Conservation (phyloP, 1,139 yeast species). For the Candida gigantensis region DNA sequence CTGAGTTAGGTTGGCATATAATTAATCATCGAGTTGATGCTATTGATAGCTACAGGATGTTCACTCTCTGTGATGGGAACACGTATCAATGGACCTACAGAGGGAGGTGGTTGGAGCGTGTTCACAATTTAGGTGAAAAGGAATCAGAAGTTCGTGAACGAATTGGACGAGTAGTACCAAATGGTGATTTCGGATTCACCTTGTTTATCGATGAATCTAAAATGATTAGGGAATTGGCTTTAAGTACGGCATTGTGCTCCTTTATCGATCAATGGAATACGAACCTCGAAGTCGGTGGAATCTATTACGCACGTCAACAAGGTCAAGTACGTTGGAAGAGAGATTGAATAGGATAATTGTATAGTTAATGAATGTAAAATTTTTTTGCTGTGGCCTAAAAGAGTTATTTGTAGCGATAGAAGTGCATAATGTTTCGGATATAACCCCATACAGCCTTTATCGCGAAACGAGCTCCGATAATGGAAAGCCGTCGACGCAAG, state of each 20-base stretch:
- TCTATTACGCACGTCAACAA: slow-evolving; percentile 55
- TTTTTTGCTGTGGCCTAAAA: too few species aligned
- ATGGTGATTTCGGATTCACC: slow-evolving; percentile 54
- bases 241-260: slow-evolving; percentile 59
- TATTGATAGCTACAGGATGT: slow-evolving; percentile 57
- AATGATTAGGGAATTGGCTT: slow-evolving; percentile 55
- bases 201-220: slow-evolving; percentile 53
- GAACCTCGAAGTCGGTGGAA: slow-evolving; percentile 58
- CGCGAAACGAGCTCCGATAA: slow-evolving; percentile 12
- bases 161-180: slow-evolving; percentile 52
- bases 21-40: slow-evolving; percentile 64
- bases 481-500: background rate
- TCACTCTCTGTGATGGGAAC: slow-evolving; percentile 56
- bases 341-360: slow-evolving; percentile 32
- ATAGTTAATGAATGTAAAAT: background rate
- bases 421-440: too few species aligned
- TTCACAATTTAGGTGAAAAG: slow-evolving; percentile 57
- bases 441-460: background rate
- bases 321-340: slow-evolving; percentile 60
- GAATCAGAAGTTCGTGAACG: slow-evolving; percentile 64
- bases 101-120: slow-evolving; percentile 59
- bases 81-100: slow-evolving; percentile 66
- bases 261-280: slow-evolving; percentile 71
- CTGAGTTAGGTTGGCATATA: slow-evolving; percentile 66
- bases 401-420: too few species aligned